These are phyloP conservation scores for Aureobasidium sp. DNA, from an alignment of 2,329 filamentous ascomycete species.

Conservation along the genomic window DNA sequence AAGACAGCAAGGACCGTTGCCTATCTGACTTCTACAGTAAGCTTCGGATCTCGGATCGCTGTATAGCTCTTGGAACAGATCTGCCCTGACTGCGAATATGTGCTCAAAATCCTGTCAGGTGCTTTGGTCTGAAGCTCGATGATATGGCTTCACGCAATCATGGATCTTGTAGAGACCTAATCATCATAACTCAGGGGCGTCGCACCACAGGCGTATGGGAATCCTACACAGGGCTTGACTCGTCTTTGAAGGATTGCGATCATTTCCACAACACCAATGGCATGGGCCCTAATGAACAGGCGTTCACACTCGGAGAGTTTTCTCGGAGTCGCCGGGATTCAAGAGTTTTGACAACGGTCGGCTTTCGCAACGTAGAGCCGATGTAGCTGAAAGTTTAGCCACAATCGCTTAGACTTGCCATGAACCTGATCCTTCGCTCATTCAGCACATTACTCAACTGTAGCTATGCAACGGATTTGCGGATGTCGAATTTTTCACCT, in stretches of 20 bases:
- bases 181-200: background rate
- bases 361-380: background rate
- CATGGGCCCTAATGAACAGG: background rate
- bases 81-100: background rate
- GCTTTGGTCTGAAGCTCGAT: too few species aligned
- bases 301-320: background rate
- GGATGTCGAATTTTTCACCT: background rate
- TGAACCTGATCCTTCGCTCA: background rate
- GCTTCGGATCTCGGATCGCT: background rate
- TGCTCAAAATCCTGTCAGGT: too few species aligned
- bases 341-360: background rate
- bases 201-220: background rate
- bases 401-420: background rate
- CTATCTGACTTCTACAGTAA: background rate
- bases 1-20: background rate
- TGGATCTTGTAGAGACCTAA: too few species aligned
- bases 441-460: background rate
- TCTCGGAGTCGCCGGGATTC: background rate
- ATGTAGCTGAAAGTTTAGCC: background rate
- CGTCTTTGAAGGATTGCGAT: background rate
- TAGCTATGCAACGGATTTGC: background rate
- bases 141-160: too few species aligned
- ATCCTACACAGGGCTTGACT: background rate
- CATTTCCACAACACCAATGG: background rate
- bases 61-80: background rate